phyloP scores from a whole-genome alignment of 1,284 basidiomycete species.

The Pascua guehoae region DNA sequence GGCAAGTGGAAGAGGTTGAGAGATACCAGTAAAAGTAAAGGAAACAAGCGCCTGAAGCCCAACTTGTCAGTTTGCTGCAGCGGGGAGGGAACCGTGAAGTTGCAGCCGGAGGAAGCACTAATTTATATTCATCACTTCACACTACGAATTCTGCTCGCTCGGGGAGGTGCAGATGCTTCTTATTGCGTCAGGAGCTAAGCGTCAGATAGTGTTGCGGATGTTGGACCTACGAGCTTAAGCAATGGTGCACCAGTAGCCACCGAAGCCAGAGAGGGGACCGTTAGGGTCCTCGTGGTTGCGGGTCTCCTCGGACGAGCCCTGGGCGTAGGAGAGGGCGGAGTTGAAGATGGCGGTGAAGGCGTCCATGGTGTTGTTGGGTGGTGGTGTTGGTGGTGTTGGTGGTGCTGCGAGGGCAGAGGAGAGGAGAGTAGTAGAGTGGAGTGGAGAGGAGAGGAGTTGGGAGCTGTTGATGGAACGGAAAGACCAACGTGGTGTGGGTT shows the following conservation, averaged over 20 bases:
- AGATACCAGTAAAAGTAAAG: no score
- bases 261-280: not conserved
- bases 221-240: constrained; percentile 12
- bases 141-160: not conserved
- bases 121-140: not conserved
- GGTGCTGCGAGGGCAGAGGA: no score
- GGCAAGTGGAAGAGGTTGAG: no score
- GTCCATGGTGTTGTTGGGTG: constrained; percentile 41
- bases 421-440: no score
- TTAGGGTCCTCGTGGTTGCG: constrained; percentile 17
- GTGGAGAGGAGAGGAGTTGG: no score
- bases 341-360: constrained; percentile 39
- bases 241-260: constrained; percentile 16
- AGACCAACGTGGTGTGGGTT: no score
- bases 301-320: constrained; percentile 16
- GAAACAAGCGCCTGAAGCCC: not conserved
- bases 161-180: not conserved
- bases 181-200: not conserved
- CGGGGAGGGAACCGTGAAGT: not conserved
- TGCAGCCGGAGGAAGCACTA: not conserved
- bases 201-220: no score
- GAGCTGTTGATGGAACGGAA: no score
- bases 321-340: constrained; percentile 13
- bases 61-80: not conserved
- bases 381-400: constrained; percentile 1